Evolutionary conservation across 805 yeast genomes (phyloP), one percentile per base, ranked within the genome.

Genomic region (Candida sphagnicola): DNA sequence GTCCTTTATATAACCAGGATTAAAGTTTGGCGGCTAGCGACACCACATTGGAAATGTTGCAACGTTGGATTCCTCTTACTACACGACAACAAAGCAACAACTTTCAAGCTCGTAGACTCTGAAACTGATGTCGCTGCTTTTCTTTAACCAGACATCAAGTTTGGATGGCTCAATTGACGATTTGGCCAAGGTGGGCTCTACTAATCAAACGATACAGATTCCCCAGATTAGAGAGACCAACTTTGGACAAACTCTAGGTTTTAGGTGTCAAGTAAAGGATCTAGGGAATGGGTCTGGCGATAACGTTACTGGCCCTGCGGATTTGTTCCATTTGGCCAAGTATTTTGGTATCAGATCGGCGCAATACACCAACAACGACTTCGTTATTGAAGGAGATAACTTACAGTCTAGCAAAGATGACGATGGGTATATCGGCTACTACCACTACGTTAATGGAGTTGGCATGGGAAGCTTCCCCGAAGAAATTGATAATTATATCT

Each of bases 361-460:
- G 6, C 52, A 46, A 21, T 63, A 52, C 42, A 41, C 46, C 23
- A 45, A 50, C 29, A 54, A 62, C 40, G 62, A 61, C 25, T 66
- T 65, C 41, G 45, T 44, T 13, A 29, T 26, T 6, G 46, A 45
- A 4, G 18, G 21, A 13, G 36, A 39, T 21, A 23, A 38, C 18
- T 41, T 40, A 3, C 41, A 35, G 19, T 5, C 8, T 19, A 17
- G 25, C 6, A 53, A 51, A 35, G 58, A 56, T 19, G 68, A 61
- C 28, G 73, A 67, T 34, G 70, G 69, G 4, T 67, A 64, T 44
- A 51, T 65, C 4, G 74, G 72, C 0, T 56, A 46, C 42, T 67
- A 60, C 44, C 72, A 67, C 46, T 64, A 49, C 42, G 59, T 54
- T 24, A 66, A 67, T 47, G 74, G 74, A 3, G 23, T 65, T 8